Base-by-base conservation (phyloP, 805 yeast genomes). In the Zygotorulaspora florentina region DNA sequence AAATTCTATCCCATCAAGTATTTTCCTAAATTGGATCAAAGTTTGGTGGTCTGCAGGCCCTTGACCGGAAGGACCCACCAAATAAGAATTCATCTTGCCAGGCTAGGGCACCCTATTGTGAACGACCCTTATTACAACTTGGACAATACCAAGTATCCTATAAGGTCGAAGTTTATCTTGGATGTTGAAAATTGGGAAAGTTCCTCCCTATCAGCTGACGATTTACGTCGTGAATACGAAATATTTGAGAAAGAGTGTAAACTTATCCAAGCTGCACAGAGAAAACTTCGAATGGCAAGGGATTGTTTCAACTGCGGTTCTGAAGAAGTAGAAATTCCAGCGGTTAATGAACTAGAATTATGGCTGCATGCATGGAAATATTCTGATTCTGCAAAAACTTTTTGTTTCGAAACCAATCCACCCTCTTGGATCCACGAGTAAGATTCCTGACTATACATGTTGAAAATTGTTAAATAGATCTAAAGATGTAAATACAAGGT, bases 41-140 rank as follows among this genome's bases (percentile, higher is more conserved):
- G 65, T 18, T 70, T 93, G 11, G 96, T 93, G 1, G 70, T 80
- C 40, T 90, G 97, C 65, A 75, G 72, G 54, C 99, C 99, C 2
- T 66, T 76, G n/a, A 90, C 98, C 0, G 99, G 99, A 0, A 73
- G 99, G 57, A 88, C 97, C 0, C 99, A 91, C 64, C 99, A 91
- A 64, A 87, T 93, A 39, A 72, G 99, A 51, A 95, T 93, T 0
- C 99, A 93, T 68, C 67, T 93, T 43, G 95, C 90, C 64, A 83
- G 77, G 53, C 55, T 93, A 13, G 96, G 96, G 0, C 76, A 71
- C 57, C 96, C 98, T 0, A 91, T 91, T 20, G 85, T 82, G 3
- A 88, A 93, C 58, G 99, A 91, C 63, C 95, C 96, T 0, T 74
- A 90, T 3, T 91, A 65, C 47, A 58, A 58, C 42, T 29, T 51